phyloP scores from a whole-genome alignment of 768 basidiomycete species.

The Brasilioporus rufonigricans region DNA sequence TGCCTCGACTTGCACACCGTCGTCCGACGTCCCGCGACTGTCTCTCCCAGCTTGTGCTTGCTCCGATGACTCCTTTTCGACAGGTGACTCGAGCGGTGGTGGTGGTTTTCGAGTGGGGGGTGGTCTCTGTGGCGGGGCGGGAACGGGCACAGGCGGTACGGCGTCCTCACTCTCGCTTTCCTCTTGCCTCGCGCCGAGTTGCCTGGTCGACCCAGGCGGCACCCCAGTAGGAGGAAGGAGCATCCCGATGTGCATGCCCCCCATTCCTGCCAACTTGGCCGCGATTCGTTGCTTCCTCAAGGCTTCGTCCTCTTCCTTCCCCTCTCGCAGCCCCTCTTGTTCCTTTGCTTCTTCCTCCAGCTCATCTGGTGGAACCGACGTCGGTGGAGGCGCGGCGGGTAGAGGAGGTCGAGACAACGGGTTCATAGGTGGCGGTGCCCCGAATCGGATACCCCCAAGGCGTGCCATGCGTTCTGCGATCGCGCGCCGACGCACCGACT shows the following conservation, averaged over 20 bases:
- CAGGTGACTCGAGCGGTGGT: constrained; percentile 9
- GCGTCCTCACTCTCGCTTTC: constrained; percentile 32
- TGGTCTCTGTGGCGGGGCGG: constrained; percentile 31
- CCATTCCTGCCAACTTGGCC: constrained; percentile 52
- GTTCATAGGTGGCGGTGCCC: constrained; percentile 52
- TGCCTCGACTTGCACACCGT: constrained; percentile 62
- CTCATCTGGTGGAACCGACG: constrained; percentile 30
- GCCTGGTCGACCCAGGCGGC: constrained; percentile 15
- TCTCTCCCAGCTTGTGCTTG: constrained; percentile 37
- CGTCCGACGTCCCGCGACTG: constrained; percentile 47
- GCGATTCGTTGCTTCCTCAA: constrained; percentile 55
- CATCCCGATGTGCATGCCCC: constrained; percentile 59
- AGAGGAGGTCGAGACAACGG: constrained; percentile 38
- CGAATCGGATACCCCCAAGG: constrained; percentile 82
- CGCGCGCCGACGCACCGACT: constrained; percentile 57
- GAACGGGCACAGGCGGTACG: constrained; percentile 28
- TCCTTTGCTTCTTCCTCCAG: constrained; percentile 18
- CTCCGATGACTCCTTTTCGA: constrained; percentile 4
- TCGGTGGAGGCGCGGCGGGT: constrained; percentile 37
- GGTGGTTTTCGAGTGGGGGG: constrained; percentile 35
- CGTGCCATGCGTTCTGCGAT: constrained; percentile 96
- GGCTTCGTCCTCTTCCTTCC: constrained; percentile 65
- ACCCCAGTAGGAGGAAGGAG: constrained; percentile 35
- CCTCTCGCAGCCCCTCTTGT: constrained; percentile 28
- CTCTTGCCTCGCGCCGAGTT: constrained; percentile 17